Evolutionary conservation across 352 stramenopile genomes (phyloP).

Genomic region (Phytopythium vexans): DNA sequence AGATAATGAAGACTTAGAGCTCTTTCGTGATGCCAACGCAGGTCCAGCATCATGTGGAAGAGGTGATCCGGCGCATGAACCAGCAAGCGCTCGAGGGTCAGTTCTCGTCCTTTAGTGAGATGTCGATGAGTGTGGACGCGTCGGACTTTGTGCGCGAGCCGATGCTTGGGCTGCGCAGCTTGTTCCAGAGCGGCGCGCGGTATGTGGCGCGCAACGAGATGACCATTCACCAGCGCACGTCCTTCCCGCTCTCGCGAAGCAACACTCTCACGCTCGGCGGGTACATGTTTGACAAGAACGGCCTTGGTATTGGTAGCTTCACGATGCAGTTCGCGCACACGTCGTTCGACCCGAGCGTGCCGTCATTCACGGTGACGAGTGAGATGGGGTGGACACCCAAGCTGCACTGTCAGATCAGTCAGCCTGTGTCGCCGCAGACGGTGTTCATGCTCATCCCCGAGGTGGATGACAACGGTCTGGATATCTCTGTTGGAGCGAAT

Average conservation of each 20-base stretch:
- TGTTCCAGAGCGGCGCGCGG: slow-evolving; percentile 40
- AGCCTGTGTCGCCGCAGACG: slow-evolving; percentile 67
- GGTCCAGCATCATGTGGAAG: slow-evolving; percentile 47
- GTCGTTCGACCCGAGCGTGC: slow-evolving; percentile 57
- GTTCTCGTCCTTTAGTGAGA: slow-evolving; percentile 80
- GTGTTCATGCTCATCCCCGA: slow-evolving; percentile 75
- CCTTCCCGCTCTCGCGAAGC: slow-evolving; percentile 50
- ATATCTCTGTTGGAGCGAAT: slow-evolving; percentile 70
- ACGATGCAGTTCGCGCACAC: slow-evolving; percentile 63
- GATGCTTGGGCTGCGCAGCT: slow-evolving; percentile 49
- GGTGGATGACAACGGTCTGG: slow-evolving; percentile 64
- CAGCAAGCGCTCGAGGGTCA: slow-evolving; percentile 67
- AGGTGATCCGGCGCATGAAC: slow-evolving; percentile 60
- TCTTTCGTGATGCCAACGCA: slow-evolving; percentile 5
- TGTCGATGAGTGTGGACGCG: slow-evolving; percentile 77
- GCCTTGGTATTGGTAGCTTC: slow-evolving; percentile 66
- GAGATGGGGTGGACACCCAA: slow-evolving; percentile 79
- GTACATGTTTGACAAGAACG: slow-evolving; percentile 83
- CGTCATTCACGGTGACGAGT: slow-evolving; percentile 58
- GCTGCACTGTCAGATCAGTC: slow-evolving; percentile 66
- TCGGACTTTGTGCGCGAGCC: slow-evolving; percentile 65
- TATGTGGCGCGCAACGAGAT: slow-evolving; percentile 71
- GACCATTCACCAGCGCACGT: slow-evolving; percentile 76
- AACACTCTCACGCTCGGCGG: slow-evolving; percentile 67
- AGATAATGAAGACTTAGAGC: not conserved